A percentile compares a stretch with the other conserved stretches of the same genome.
Evolutionary conservation across 2,329 filamentous ascomycete species (phyloP).

Genomic region (Sporothrix euskadiensis): DNA sequence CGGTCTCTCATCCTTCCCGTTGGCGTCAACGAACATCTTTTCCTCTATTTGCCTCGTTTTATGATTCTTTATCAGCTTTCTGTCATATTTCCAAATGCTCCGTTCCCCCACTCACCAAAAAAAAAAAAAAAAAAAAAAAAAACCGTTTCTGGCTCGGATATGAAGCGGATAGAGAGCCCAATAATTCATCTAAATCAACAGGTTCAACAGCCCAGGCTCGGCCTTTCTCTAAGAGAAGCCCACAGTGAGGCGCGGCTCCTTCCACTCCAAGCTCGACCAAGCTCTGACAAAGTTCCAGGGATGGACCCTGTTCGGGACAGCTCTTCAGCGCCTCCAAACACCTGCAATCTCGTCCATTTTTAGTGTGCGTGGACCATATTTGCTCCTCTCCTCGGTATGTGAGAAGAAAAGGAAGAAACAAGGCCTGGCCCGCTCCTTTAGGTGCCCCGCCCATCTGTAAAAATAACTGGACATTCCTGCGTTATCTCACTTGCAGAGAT

Average conservation of each 20-base stretch:
- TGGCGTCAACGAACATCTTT: too few relatives aligned
- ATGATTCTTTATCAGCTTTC: background rate
- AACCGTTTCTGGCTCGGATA: background rate
- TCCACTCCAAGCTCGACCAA: background rate
- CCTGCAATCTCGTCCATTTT: conserved; percentile 4
- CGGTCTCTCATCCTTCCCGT: background rate
- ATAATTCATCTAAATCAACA: background rate
- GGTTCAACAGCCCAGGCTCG: background rate
- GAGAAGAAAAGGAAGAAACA: background rate
- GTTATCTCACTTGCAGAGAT: too few relatives aligned
- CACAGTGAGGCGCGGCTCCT: background rate
- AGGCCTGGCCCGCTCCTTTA: background rate
- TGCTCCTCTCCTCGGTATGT: background rate
- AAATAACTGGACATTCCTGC: background rate
- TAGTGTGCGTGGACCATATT: background rate
- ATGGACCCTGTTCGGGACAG: background rate
- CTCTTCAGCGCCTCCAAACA: background rate
- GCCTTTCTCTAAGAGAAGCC: background rate
- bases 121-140: background rate
- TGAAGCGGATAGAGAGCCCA: background rate
- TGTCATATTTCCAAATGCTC: background rate
- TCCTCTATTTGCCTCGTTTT: too few relatives aligned
- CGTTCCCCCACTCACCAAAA: conserved; percentile 1
- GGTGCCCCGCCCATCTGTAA: background rate
- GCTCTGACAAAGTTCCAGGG: background rate